These are phyloP conservation scores for Aspergillus sp. DNA, from an alignment of 2,329 filamentous ascomycete species.

Conservation along the genomic window DNA sequence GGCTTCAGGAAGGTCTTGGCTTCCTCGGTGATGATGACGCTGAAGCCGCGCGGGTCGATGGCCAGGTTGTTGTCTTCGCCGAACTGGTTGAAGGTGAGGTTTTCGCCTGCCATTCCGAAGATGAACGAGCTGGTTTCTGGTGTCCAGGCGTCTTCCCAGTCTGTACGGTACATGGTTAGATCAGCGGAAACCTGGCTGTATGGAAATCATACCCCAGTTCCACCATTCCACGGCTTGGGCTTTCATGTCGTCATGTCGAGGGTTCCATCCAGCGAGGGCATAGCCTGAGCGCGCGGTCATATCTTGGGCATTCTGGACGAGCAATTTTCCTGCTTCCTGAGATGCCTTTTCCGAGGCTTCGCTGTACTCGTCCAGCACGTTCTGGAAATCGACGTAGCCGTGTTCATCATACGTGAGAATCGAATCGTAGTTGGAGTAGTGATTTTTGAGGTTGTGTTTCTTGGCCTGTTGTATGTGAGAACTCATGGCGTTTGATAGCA, in stretches of 20 bases:
- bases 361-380: slow-evolving; percentile 53
- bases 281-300: slow-evolving; percentile 59
- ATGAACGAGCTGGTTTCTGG: slow-evolving; percentile 58
- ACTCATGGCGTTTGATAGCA: neutral
- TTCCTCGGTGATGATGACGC: slow-evolving; percentile 56
- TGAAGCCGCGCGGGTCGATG: slow-evolving; percentile 62
- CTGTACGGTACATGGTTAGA: slow-evolving; percentile 22
- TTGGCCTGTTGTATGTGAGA: slow-evolving; percentile 39
- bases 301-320: slow-evolving; percentile 62
- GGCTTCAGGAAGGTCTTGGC: slow-evolving; percentile 56
- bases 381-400: slow-evolving; percentile 52
- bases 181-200: neutral
- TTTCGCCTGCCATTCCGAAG: slow-evolving; percentile 56
- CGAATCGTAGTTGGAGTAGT: slow-evolving; percentile 57
- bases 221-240: slow-evolving; percentile 63
- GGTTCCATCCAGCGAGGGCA: slow-evolving; percentile 62
- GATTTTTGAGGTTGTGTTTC: slow-evolving; percentile 57
- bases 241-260: slow-evolving; percentile 52
- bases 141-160: slow-evolving; percentile 59
- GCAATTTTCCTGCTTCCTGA: slow-evolving; percentile 56
- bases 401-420: slow-evolving; percentile 62
- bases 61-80: slow-evolving; percentile 63
- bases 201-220: slow-evolving; percentile 37
- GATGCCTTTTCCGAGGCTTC: slow-evolving; percentile 47
- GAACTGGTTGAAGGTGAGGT: slow-evolving; percentile 63